Evolutionary conservation across 208 protist genomes (phyloP).

Genomic region (Trypanosoma congolense): DNA sequence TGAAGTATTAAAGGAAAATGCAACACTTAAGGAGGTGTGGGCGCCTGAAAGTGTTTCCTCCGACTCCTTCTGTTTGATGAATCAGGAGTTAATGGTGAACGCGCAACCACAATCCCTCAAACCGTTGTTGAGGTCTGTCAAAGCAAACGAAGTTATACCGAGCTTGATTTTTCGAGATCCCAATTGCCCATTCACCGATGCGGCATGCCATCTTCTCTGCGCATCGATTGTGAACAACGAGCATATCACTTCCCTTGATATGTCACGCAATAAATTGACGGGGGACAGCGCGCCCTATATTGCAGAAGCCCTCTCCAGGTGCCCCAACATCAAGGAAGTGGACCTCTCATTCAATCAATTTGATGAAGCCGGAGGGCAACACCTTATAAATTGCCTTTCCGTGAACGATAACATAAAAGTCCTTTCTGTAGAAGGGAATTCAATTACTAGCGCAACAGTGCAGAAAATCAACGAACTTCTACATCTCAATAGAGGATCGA

Average conservation of each 20-base stretch:
- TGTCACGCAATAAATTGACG: constrained; percentile 72
- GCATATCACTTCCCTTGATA: constrained; percentile 38
- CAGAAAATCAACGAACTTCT: constrained; percentile 57
- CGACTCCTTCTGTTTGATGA: constrained; percentile 24
- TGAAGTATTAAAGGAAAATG: constrained; percentile 44
- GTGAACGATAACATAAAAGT: constrained; percentile 35
- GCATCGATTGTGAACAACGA: constrained; percentile 37
- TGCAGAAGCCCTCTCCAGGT: constrained; percentile 50
- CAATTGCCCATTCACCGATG: constrained; percentile 40
- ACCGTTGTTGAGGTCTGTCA: constrained; percentile 38
- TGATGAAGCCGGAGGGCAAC: constrained; percentile 46
- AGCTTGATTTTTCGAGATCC: constrained; percentile 48
- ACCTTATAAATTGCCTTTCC: constrained; percentile 38
- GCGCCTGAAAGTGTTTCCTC: constrained; percentile 31
- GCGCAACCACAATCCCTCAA: constrained; percentile 58
- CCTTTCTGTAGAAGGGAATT: constrained; percentile 51
- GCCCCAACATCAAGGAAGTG: constrained; percentile 36
- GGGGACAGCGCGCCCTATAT: constrained; percentile 46
- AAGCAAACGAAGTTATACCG: constrained; percentile 42
- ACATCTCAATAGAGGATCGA: constrained; percentile 62
- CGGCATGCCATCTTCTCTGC: constrained; percentile 54
- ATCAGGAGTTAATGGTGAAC: constrained; percentile 66
- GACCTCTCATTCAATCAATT: constrained; percentile 75
- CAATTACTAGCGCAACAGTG: constrained; percentile 30
- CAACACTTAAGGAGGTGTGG: constrained; percentile 25